Evolutionary conservation across 768 basidiomycete genomes (phyloP), one percentile per base, ranked within the genome.

Genomic region (Suillus sp.): DNA sequence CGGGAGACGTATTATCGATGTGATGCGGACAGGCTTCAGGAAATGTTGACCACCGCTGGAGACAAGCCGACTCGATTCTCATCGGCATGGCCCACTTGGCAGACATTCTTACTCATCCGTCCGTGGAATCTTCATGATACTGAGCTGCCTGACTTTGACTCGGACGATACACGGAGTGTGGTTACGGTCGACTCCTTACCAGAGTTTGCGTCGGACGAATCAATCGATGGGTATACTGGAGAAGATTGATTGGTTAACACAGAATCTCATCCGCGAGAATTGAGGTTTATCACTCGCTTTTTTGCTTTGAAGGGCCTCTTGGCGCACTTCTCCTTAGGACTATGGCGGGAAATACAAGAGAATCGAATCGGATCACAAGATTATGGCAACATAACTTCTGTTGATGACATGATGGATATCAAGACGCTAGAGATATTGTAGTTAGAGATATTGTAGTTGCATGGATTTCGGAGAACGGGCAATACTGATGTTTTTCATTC

Each of bases 291-390:
- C 47, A 30, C 30, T 34, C 40, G 32, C n/a, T 34, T 34, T 34
- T 34, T 34, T 1, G 32, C 32, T 58, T 51, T 35, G 37, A 37
- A 48, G 43, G 35, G 27, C 42, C 16, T 5, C 51, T 60, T 35
- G 25, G 25, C 5, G 47, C 62, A 6, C 42, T 63, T 25, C 11
- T 63, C 20, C 48, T 63, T 32, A 30, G 11, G 11, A 40, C 14
- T 32, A 40, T 13, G 30, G 58, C 8, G 43, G 20, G 9, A 54
- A 62, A 38, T 62, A 62, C 45, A 62, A 58, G 45, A 35, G 57
- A 37, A 48, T 59, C 38, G 62, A 25, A 25, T 60, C 54, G 13
- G 18, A 22, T 18, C 51, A 30, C 18, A 9, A 20, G 27, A 61
- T 54, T 1, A 54, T 37, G 2, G n/a, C 60, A 18, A 32, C 30